Base-by-base conservation (phyloP, 371 early-diverging fungal genomes). In the Amoeboaphelidium occidentale region DNA sequence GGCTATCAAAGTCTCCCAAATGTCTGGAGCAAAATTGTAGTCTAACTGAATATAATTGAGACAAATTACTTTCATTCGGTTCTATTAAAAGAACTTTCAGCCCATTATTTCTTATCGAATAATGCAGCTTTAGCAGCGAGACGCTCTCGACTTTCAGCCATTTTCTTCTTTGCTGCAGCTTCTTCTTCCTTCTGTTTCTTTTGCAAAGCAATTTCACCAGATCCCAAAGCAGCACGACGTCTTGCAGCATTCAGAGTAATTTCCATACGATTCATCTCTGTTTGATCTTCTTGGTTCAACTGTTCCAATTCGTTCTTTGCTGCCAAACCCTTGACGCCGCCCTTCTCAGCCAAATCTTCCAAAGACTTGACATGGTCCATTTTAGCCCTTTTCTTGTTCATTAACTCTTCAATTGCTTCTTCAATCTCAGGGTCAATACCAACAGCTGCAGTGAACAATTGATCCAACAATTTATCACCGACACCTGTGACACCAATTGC, bases 1-100 rank as follows among this genome's bases (percentile, higher is more conserved):
- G 63, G 63, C 72, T 14, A 55, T 81, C 45, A 83, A 79, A 64
- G 73, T 76, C 21, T 73, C 70, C 12, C 62, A 75, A 42, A 63
- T 76, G 45, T 70, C 71, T 69, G 75, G 76, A 23, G 73, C 75
- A 25, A 68, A 67, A 53, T 51, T 70, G 14, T 44, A 22, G 20
- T 44, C n/a, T 39, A n/a, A n/a, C n/a, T n/a, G n/a, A n/a, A n/a
- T n/a, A n/a, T n/a, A n/a, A n/a, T n/a, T n/a, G n/a, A n/a, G n/a
- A n/a, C n/a, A n/a, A n/a, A n/a, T n/a, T n/a, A n/a, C n/a, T n/a
- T n/a, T n/a, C n/a, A n/a, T n/a, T n/a, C n/a, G n/a, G n/a, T n/a
- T n/a, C n/a, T n/a, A n/a, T n/a, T n/a, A n/a, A n/a, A n/a, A n/a
- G n/a, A n/a, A n/a, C n/a, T n/a, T n/a, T n/a, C n/a, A n/a, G n/a